A percentile compares a stretch with the other conserved stretches of the same genome.
Evolutionary conservation across 805 yeast genomes (phyloP).

Genomic region (Kuraishia capsulata): DNA sequence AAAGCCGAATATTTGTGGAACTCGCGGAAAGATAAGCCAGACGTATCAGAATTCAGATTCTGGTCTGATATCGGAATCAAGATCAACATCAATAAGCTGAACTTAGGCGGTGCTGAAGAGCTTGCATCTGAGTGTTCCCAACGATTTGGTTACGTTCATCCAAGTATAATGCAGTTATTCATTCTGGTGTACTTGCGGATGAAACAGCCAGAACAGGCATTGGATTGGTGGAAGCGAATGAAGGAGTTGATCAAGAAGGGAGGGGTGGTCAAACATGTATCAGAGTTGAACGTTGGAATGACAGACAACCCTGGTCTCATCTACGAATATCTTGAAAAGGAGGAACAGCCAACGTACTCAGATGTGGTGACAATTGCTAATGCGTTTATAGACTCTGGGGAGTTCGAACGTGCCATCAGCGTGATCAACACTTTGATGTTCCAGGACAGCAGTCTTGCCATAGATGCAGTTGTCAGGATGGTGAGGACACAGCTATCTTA

Average conservation of each 20-base stretch:
- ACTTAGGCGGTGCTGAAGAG: conserved; percentile 25
- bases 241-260: conserved; percentile 14
- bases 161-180: conserved; percentile 24
- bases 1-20: conserved; percentile 29
- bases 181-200: conserved; percentile 22
- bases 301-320: conserved; percentile 11
- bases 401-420: conserved; percentile 12
- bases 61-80: conserved; percentile 44
- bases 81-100: conserved; percentile 24
- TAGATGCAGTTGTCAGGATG: conserved; percentile 11
- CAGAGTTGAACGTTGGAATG: conserved; percentile 12
- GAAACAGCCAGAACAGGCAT: conserved; percentile 17
- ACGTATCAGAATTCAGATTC: conserved; percentile 31
- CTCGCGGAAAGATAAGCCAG: conserved; percentile 23
- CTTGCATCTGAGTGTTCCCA: conserved; percentile 18
- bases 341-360: conserved; percentile 16
- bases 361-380: conserved; percentile 15
- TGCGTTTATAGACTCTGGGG: conserved; percentile 10
- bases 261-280: conserved; percentile 13
- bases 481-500: conserved; percentile 8
- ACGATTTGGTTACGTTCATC: conserved; percentile 24
- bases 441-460: conserved; percentile 12
- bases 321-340: conserved; percentile 18
- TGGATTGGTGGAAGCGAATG: conserved; percentile 22
- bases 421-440: conserved; percentile 11